Conservation (phyloP, 2,329 filamentous ascomycete genomes). For the Colletotrichum sublineola region DNA sequence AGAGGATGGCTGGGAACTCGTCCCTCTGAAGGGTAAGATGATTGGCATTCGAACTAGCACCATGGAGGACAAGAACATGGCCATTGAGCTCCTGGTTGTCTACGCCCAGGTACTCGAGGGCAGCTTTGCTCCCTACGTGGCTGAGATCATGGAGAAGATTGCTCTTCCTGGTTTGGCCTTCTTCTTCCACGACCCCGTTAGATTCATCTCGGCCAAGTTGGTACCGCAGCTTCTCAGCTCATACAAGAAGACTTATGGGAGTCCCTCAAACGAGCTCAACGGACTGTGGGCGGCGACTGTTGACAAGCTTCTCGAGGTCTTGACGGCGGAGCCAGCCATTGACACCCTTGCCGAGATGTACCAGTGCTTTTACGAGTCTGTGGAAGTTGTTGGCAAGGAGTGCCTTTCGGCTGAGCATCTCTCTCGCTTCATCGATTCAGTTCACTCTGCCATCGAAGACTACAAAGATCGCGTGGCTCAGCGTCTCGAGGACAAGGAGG, state of each 20-base stretch:
- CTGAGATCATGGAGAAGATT: constrained; percentile 96
- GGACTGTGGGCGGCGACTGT: constrained; percentile 88
- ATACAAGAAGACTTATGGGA: constrained; percentile 92
- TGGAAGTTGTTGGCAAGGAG: constrained; percentile 91
- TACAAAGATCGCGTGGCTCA: constrained; percentile 89
- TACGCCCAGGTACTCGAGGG: constrained; percentile 97
- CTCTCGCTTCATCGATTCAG: constrained; percentile 87
- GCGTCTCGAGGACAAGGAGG: constrained; percentile 84
- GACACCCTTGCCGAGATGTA: constrained; percentile 99
- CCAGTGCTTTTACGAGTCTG: constrained; percentile 98
- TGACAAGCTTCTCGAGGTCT: constrained; percentile 91
- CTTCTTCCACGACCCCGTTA: constrained; percentile 99
- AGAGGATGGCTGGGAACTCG: constrained; percentile 97
- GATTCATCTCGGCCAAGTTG: constrained; percentile 93
- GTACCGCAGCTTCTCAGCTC: constrained; percentile 93
- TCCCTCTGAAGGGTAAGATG: constrained; percentile 96
- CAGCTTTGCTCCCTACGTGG: constrained; percentile 90
- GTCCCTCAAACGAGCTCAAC: constrained; percentile 82
- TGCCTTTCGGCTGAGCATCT: constrained; percentile 85
- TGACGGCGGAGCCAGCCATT: constrained; percentile 93
- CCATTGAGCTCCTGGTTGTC: constrained; percentile 97
- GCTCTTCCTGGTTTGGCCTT: constrained; percentile 93
- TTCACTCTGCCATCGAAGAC: constrained; percentile 88
- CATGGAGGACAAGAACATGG: constrained; percentile 98
- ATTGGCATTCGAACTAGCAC: constrained; percentile 98